Evolutionary conservation across 495 filamentous ascomycete genomes (phyloP).

Genomic region (Chaetomium fimeti): DNA sequence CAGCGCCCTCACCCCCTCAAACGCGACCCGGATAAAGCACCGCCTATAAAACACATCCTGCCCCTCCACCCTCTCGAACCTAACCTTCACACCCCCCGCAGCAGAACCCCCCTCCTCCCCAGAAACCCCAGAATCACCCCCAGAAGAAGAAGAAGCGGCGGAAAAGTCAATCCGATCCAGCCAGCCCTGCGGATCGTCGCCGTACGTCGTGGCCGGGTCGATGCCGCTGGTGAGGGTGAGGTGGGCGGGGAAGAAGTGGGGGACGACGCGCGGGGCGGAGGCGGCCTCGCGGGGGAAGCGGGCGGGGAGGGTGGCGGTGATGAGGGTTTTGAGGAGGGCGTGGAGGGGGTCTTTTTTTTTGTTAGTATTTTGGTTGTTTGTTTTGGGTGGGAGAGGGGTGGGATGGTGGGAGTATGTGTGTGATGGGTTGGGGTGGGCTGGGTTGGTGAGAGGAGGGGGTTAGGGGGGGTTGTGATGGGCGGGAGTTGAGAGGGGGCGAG

Average conservation of each 20-base stretch:
- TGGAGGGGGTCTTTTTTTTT: constrained; percentile 25
- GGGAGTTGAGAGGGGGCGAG: not conserved
- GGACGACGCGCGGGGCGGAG: constrained; percentile 17
- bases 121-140: not conserved
- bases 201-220: constrained; percentile 21
- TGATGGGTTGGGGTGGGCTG: not conserved
- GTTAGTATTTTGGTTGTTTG: not conserved
- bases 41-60: constrained; percentile 34
- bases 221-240: constrained; percentile 37
- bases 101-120: not conserved
- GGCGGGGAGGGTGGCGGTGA: constrained; percentile 27
- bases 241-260: constrained; percentile 33
- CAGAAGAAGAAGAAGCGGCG: not conserved
- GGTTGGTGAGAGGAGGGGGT: not conserved
- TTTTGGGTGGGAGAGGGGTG: not conserved
- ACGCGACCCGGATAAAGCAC: constrained; percentile 30
- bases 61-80: constrained; percentile 26
- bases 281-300: constrained; percentile 29
- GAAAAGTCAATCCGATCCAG: constrained; percentile 27
- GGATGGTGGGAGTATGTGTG: not conserved
- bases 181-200: constrained; percentile 30
- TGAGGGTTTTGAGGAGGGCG: constrained; percentile 28
- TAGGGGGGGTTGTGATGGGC: not conserved
- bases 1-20: constrained; percentile 25
- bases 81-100: constrained; percentile 11